These are phyloP conservation scores for Clitoria ternatea DNA, from an alignment of 306 rosid genomes.

Conservation along the genomic window DNA sequence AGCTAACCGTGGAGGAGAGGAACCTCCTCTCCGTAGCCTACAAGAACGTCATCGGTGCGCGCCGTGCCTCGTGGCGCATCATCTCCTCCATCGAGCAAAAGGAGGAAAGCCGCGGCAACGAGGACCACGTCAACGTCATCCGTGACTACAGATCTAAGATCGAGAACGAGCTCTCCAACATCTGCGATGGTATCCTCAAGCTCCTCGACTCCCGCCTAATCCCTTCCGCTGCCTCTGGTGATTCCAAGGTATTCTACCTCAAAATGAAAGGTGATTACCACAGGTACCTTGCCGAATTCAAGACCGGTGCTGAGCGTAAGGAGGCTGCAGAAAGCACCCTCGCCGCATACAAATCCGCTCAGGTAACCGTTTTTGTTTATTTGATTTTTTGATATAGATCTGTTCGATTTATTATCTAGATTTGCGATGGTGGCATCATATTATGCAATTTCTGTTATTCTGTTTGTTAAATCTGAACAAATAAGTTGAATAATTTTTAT, in stretches of 20 bases:
- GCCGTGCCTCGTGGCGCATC: constrained; percentile 95
- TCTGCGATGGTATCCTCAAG: constrained; percentile 95
- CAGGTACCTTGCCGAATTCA: constrained; percentile 95
- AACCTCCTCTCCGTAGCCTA: constrained; percentile 95
- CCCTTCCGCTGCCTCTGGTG: constrained; percentile 81
- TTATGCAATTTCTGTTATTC: not conserved
- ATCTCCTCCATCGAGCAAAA: constrained; percentile 98
- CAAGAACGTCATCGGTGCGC: constrained; percentile 92
- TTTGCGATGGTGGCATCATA: not conserved
- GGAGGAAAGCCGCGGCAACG: constrained; percentile 99
- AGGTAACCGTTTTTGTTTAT: constrained; percentile 43
- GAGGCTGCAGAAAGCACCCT: constrained; percentile 99
- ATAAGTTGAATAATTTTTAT: not conserved
- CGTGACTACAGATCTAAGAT: constrained; percentile 97
- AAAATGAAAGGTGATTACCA: constrained; percentile 99
- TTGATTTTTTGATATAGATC: constrained; percentile 14
- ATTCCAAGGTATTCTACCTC: constrained; percentile 94
- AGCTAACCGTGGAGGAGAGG: constrained; percentile 91
- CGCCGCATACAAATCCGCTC: constrained; percentile 91
- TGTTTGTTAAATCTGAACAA: not conserved
- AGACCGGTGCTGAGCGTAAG: constrained; percentile 95
- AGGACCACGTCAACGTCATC: constrained; percentile 82
- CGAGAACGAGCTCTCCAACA: constrained; percentile 82
- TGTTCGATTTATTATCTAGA: not conserved
- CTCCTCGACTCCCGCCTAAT: constrained; percentile 95